phyloP scores from a whole-genome alignment of 352 stramenopile genomes.

The Globisporangium lucens region DNA sequence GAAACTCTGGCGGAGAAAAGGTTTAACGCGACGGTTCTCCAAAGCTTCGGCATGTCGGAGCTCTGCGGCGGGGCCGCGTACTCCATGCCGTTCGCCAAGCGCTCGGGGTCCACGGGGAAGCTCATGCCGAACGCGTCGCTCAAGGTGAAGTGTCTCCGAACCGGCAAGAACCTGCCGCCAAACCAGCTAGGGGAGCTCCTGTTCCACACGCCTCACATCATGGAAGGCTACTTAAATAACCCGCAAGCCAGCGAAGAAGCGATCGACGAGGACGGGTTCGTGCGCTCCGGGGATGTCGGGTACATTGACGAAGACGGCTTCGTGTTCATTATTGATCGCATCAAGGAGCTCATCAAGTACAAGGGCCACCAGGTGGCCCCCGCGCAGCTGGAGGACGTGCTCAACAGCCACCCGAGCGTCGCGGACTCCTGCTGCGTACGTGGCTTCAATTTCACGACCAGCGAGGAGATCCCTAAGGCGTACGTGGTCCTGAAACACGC shows the following conservation, averaged over 20 bases:
- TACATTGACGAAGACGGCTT: conserved; percentile 92
- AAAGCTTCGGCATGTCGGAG: conserved; percentile 61
- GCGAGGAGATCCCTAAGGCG: conserved; percentile 88
- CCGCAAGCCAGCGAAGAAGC: conserved; percentile 76
- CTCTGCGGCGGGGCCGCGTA: not conserved
- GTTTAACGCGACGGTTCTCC: conserved; percentile 39
- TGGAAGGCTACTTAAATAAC: conserved; percentile 85
- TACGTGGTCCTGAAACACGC: conserved; percentile 82
- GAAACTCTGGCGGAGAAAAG: conserved; percentile 56
- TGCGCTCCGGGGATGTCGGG: conserved; percentile 89
- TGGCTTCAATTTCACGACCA: conserved; percentile 41
- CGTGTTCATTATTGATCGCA: conserved; percentile 90
- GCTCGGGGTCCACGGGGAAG: conserved; percentile 22
- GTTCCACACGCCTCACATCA: conserved; percentile 40
- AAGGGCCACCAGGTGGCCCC: conserved; percentile 92
- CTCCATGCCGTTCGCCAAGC: conserved; percentile 7
- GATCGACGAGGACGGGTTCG: conserved; percentile 74
- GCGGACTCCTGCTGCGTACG: conserved; percentile 49
- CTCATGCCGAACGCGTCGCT: conserved; percentile 36
- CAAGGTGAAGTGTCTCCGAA: conserved; percentile 36
- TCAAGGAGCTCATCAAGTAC: conserved; percentile 96
- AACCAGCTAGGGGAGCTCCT: conserved; percentile 59
- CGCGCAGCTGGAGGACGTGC: conserved; percentile 90
- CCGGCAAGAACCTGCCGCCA: conserved; percentile 26
- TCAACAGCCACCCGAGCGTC: conserved; percentile 72